Evolutionary conservation across 495 filamentous ascomycete genomes (phyloP), one percentile per base, ranked within the genome.

Genomic region (Neohortaea acidophila): DNA sequence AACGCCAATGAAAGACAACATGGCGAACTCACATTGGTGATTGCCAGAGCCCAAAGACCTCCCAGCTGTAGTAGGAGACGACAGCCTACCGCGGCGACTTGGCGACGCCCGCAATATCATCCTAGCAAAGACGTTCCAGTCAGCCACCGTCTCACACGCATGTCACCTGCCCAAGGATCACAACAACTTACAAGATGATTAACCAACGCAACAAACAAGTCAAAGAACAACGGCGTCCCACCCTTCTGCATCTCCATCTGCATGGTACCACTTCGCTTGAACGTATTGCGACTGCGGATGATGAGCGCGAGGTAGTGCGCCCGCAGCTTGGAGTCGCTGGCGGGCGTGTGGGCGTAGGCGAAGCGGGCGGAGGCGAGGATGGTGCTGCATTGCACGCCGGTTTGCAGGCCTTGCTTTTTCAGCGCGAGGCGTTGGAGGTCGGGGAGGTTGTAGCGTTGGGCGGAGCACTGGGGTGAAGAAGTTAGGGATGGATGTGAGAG

Each of bases 221-320:
- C 84, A 59, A 93, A 93, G 64, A 91, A 91, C 52, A 93, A 60
- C 36, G 46, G 23, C 52, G 77, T 77, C 44, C 81, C 82, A 15
- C 84, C 84, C 47, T 68, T 68, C 57, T 83, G 78, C 84, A 93
- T 93, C 65, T 92, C 84, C 51, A 79, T 71, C 61, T 93, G 84
- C 84, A 93, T 91, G n/a, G 84, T 93, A 44, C 84, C 84, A 59
- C 83, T 91, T 25, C 81, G 65, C 68, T 89, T 94, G 65, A 94
- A 94, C 3, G 81, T 92, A 45, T 66, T 67, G 44, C 83, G 67
- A 51, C 75, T 77, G 45, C 84, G 70, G 48, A 94, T 86, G 58
- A 94, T 91, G 54, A 94, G 68, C 19, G 84, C 84, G 18, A 94
- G 74, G 51, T 92, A 94, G 60, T 94, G 85, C 22, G 85, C 84